These are phyloP conservation scores for slime mould (Dictyostelium discoideum) DNA, from an alignment of 78 protist species.

Conservation along the genomic window DNA sequence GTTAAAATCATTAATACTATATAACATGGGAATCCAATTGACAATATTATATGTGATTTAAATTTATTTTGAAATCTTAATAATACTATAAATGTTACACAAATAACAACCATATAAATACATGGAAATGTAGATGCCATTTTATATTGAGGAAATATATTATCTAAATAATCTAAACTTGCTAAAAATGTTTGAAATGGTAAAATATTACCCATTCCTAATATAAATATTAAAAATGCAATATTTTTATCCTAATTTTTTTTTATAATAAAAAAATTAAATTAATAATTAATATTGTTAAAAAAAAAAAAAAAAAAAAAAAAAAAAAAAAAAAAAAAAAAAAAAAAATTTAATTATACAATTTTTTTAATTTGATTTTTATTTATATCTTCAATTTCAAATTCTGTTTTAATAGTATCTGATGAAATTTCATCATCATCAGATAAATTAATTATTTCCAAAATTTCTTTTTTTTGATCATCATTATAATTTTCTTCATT, in stretches of 20 bases:
- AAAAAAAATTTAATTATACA: background rate
- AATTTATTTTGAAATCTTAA: conserved; percentile 28
- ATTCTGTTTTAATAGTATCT: background rate
- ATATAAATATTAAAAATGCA: conserved; percentile 23
- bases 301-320: background rate
- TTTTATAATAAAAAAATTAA: too few relatives aligned
- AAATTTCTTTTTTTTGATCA: background rate
- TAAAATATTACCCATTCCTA: conserved; percentile 29
- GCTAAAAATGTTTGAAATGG: conserved; percentile 46
- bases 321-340: background rate
- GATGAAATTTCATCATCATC: background rate
- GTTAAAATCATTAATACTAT: conserved; percentile 1
- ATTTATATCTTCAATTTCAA: background rate
- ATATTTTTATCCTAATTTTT: conserved; percentile 23
- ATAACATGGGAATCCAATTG: conserved; percentile 24
- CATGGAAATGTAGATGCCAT: conserved; percentile 43
- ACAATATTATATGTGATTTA: background rate
- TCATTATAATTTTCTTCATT: background rate
- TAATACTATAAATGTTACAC: conserved; percentile 22
- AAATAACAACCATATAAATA: conserved; percentile 37
- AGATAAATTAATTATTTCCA: background rate
- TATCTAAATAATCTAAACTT: conserved; percentile 33
- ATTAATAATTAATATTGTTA: background rate
- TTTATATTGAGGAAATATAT: conserved; percentile 26
- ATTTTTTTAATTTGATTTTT: too few relatives aligned